Conservation (phyloP, 2,329 filamentous ascomycete genomes). For the Hypoxylon sp. region DNA sequence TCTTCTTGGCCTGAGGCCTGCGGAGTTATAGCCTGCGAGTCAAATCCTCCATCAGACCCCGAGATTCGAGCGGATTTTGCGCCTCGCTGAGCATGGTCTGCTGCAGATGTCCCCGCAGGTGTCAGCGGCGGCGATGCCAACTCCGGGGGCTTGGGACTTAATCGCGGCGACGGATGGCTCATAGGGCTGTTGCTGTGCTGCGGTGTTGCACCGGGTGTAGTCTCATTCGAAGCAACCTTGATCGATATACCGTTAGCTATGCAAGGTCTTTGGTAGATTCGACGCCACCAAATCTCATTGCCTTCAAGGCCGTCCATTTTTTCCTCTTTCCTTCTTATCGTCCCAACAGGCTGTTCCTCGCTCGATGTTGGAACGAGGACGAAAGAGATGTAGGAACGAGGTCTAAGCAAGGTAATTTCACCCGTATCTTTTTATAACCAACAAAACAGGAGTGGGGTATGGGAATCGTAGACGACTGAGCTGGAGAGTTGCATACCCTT, state of each 20-base stretch:
- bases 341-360: background rate
- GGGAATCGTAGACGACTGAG: slow-evolving; percentile 7
- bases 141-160: slow-evolving; percentile 72
- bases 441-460: background rate
- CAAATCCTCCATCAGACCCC: slow-evolving; percentile 39
- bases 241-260: slow-evolving; percentile 33
- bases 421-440: background rate
- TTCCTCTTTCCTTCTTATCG: too few relatives aligned
- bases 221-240: slow-evolving; percentile 69
- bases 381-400: slow-evolving; percentile 13
- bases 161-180: slow-evolving; percentile 69
- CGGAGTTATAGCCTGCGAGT: slow-evolving; percentile 66
- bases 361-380: slow-evolving; percentile 1
- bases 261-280: background rate
- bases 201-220: slow-evolving; percentile 66
- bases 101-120: slow-evolving; percentile 73
- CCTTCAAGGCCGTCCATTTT: background rate
- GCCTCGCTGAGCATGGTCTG: slow-evolving; percentile 46
- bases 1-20: slow-evolving; percentile 68
- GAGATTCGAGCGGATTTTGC: slow-evolving; percentile 32
- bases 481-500: slow-evolving; percentile 66
- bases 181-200: slow-evolving; percentile 72
- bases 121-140: slow-evolving; percentile 91
- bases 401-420: slow-evolving; percentile 1
- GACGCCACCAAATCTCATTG: background rate